Conservation (phyloP, 208 protist species). For the Phytomonas sp. region DNA sequence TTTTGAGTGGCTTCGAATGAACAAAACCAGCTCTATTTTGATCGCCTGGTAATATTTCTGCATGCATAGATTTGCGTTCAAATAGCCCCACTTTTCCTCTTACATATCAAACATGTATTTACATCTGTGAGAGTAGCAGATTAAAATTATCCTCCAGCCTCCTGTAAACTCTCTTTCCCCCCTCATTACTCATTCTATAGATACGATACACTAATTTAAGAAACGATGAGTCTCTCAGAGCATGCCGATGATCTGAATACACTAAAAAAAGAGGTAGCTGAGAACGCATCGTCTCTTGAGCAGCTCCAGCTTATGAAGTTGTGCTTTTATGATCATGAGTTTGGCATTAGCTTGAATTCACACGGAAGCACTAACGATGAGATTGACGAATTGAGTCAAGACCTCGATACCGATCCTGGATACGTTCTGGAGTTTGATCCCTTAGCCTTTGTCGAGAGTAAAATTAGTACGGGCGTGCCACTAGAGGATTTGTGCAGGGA, state of each 20-base stretch:
- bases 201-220: neutral
- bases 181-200: constrained; percentile 3
- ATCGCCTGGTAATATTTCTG: neutral
- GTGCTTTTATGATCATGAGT: constrained; percentile 83
- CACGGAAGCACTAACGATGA: neutral
- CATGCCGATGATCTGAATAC: neutral
- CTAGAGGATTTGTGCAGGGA: constrained; percentile 54
- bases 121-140: neutral
- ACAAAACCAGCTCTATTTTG: neutral
- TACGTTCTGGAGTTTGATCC: constrained; percentile 39
- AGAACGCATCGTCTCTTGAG: constrained; percentile 23
- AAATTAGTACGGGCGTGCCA: constrained; percentile 62
- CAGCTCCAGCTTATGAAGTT: constrained; percentile 77
- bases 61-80: constrained; percentile 1
- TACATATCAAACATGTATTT: neutral
- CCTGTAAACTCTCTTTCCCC: constrained; percentile 4
- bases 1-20: constrained; percentile 6
- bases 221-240: neutral
- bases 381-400: neutral
- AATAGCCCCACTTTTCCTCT: neutral
- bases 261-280: neutral
- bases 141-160: constrained; percentile 3
- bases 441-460: constrained; percentile 54
- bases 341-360: constrained; percentile 51
- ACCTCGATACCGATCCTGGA: neutral